Conservation (phyloP, 192 early-diverging fungal species). For the Dissophora globulifera region DNA sequence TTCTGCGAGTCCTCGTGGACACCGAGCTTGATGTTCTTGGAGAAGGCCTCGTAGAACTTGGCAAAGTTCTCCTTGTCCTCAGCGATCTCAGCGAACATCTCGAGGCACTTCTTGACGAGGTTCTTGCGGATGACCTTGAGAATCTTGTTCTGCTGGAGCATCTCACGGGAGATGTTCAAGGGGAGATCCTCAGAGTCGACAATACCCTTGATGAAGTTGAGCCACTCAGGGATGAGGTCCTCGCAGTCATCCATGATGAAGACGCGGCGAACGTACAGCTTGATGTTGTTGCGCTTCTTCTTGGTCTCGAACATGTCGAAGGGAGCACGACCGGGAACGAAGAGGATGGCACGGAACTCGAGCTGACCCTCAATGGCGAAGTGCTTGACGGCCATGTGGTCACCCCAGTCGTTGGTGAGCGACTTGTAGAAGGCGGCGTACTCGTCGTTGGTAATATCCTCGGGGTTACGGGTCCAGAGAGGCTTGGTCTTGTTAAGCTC, state of each 20-base stretch:
- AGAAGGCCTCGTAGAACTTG: conserved; percentile 99
- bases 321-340: conserved; percentile 95
- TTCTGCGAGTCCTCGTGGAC: conserved; percentile 98
- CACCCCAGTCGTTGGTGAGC: conserved; percentile 99
- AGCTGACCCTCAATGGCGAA: conserved; percentile 99
- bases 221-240: conserved; percentile 99
- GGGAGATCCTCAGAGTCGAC: conserved; percentile 99
- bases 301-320: conserved; percentile 98
- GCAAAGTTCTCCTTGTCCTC: conserved; percentile 99
- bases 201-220: conserved; percentile 99
- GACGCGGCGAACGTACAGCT: conserved; percentile 99
- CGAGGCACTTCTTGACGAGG: conserved; percentile 99
- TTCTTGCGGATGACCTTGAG: conserved; percentile 99
- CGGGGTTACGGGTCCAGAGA: conserved; percentile 99
- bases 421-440: conserved; percentile 99
- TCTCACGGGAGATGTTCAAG: conserved; percentile 99
- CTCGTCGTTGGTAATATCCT: conserved; percentile 96
- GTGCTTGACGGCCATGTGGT: conserved; percentile 97
- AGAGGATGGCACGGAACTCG: conserved; percentile 99
- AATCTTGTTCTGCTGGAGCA: conserved; percentile 99
- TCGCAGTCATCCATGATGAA: conserved; percentile 99
- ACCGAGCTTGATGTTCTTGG: conserved; percentile 99
- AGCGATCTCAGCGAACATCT: conserved; percentile 96
- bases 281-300: conserved; percentile 99
- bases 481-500: conserved; percentile 99